Conservation (phyloP, 2,329 filamentous ascomycete genomes). For the Fusarium duplospermum region DNA sequence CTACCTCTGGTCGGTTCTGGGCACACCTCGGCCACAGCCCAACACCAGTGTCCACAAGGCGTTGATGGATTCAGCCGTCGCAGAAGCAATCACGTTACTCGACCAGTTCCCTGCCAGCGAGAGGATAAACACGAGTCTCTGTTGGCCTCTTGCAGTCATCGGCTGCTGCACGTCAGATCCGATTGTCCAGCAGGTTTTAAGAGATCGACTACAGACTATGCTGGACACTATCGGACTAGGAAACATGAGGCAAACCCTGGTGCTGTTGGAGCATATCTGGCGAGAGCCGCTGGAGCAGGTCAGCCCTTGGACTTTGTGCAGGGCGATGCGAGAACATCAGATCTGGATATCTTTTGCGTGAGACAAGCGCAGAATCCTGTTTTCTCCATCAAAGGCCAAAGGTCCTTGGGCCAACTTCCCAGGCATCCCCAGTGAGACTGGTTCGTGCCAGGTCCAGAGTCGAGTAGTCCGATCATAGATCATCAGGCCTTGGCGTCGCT, state of each 20-base stretch:
- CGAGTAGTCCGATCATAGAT: not conserved
- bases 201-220: conserved; percentile 50
- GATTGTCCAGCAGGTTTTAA: conserved; percentile 51
- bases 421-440: conserved; percentile 3
- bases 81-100: conserved; percentile 47
- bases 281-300: conserved; percentile 44
- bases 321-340: conserved; percentile 58
- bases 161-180: conserved; percentile 51
- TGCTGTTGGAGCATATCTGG: conserved; percentile 58
- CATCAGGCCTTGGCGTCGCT: not conserved
- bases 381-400: conserved; percentile 11
- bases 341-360: conserved; percentile 63
- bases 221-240: conserved; percentile 55
- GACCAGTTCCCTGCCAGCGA: conserved; percentile 47
- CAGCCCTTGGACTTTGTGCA: conserved; percentile 58
- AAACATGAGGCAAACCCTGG: conserved; percentile 58
- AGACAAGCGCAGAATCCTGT: conserved; percentile 24
- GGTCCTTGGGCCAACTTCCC: not conserved
- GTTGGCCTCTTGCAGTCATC: conserved; percentile 54
- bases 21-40: conserved; percentile 40
- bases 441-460: not conserved
- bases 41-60: conserved; percentile 37
- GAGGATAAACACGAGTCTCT: conserved; percentile 55
- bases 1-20: conserved; percentile 54
- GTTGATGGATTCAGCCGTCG: conserved; percentile 45